Percentiles rank a stretch among this genome's conserved stretches.
These are phyloP conservation scores for Skeletonema costatum DNA, from an alignment of 108 stramenopile species.

Conservation along the genomic window DNA sequence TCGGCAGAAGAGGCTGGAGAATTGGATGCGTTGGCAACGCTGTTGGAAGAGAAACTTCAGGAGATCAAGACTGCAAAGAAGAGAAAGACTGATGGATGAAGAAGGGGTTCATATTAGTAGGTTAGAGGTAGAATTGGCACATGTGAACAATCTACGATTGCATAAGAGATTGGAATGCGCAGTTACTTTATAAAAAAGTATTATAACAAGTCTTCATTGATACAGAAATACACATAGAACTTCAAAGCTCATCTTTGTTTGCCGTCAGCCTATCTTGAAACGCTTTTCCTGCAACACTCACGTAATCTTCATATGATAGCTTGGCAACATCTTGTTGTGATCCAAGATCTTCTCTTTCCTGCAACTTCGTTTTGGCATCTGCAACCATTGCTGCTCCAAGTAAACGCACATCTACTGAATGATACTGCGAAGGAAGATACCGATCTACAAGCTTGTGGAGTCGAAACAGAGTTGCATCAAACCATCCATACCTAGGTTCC, in stretches of 20 bases:
- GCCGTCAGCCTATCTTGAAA: neutral
- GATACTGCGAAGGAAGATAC: conserved; percentile 11
- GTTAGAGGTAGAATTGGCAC: too few relatives aligned
- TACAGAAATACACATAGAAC: too few relatives aligned
- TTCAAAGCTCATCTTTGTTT: neutral
- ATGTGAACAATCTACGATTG: too few relatives aligned
- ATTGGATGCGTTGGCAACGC: too few relatives aligned
- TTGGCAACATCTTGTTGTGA: neutral
- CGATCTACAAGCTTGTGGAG: conserved; percentile 13
- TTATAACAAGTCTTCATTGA: too few relatives aligned
- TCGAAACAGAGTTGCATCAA: conserved; percentile 20
- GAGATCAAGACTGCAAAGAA: too few relatives aligned
- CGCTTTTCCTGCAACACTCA: neutral
- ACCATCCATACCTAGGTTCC: conserved; percentile 23
- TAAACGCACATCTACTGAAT: conserved; percentile 15
- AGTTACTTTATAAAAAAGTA: too few relatives aligned
- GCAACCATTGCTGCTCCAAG: conserved; percentile 17
- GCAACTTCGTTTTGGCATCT: conserved; percentile 5
- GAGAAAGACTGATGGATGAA: too few relatives aligned
- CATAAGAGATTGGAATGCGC: too few relatives aligned
- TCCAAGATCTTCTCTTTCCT: neutral
- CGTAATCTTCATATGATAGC: neutral
- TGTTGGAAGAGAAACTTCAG: too few relatives aligned
- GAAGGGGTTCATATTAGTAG: too few relatives aligned
- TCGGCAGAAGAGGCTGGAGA: too few relatives aligned